phyloP scores from a whole-genome alignment of 2,329 filamentous ascomycete genomes.

The Fusarium beomiforme region DNA sequence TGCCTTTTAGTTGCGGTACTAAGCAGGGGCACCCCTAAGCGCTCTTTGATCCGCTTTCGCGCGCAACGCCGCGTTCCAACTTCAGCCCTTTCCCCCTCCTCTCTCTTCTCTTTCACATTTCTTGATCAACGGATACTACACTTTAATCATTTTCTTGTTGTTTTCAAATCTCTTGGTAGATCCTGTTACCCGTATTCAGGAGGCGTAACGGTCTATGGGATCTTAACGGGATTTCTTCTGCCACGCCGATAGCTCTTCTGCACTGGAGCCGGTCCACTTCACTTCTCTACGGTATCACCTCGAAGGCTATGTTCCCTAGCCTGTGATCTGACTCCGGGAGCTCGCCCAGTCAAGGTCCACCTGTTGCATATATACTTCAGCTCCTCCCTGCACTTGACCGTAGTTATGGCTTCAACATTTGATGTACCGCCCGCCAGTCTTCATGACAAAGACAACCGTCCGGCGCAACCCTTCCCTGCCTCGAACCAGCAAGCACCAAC shows the following conservation, averaged over 20 bases:
- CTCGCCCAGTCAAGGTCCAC: constrained; percentile 37
- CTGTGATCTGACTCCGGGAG: constrained; percentile 45
- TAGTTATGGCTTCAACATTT: constrained; percentile 57
- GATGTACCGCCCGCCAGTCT: constrained; percentile 54
- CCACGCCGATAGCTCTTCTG: constrained; percentile 20
- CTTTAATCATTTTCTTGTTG: constrained; percentile 9
- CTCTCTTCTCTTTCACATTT: constrained; percentile 29
- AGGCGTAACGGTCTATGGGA: constrained; percentile 15
- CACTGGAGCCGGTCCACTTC: constrained; percentile 30
- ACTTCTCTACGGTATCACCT: constrained; percentile 26
- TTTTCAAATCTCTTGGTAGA: constrained; percentile 1
- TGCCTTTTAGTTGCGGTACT: constrained; percentile 23
- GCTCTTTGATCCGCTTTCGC: constrained; percentile 41
- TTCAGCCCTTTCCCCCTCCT: constrained; percentile 41
- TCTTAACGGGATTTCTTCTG: constrained; percentile 27
- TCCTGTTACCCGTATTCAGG: background rate
- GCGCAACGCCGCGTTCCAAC: constrained; percentile 40
- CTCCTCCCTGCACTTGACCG: constrained; percentile 33
- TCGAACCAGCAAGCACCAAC: constrained; percentile 41
- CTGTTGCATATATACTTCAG: constrained; percentile 49
- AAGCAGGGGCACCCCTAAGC: constrained; percentile 41
- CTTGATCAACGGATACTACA: constrained; percentile 29
- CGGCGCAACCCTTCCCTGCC: constrained; percentile 41
- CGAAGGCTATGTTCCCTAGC: constrained; percentile 47
- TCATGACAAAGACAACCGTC: constrained; percentile 47